These are phyloP conservation scores for Chaetoceros muelleri DNA, from an alignment of 108 stramenopile genomes.

Conservation along the genomic window DNA sequence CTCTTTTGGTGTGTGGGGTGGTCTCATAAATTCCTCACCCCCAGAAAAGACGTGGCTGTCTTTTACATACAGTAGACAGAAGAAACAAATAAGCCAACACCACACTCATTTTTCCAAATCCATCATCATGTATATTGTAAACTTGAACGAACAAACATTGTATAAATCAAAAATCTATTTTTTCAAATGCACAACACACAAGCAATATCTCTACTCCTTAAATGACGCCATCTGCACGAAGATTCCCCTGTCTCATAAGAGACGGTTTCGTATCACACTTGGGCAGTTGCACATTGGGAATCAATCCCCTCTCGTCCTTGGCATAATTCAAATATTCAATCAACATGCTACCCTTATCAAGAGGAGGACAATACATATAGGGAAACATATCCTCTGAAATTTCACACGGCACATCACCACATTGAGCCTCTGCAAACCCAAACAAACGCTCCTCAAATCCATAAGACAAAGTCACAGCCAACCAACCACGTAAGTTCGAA, in stretches of 20 bases:
- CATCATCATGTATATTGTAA: too few relatives aligned
- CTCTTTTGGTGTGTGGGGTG: too few relatives aligned
- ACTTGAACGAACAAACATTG: too few relatives aligned
- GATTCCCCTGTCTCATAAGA: slow-evolving; percentile 57
- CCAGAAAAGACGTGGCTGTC: too few relatives aligned
- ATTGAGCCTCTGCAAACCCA: slow-evolving; percentile 49
- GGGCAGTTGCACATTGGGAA: slow-evolving; percentile 8
- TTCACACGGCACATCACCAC: slow-evolving; percentile 36
- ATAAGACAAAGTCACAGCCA: slow-evolving; percentile 68
- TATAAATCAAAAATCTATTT: too few relatives aligned
- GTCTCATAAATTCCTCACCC: too few relatives aligned
- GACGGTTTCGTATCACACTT: slow-evolving; percentile 18
- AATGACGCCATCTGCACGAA: slow-evolving; percentile 76
- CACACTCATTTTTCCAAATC: too few relatives aligned
- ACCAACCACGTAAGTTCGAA: slow-evolving; percentile 45
- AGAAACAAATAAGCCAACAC: too few relatives aligned
- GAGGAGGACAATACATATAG: slow-evolving; percentile 40
- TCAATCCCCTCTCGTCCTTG: slow-evolving; percentile 34
- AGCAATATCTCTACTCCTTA: slow-evolving; percentile 22
- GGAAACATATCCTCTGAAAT: slow-evolving; percentile 59
- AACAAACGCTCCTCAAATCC: slow-evolving; percentile 78
- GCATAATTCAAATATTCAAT: slow-evolving; percentile 66
- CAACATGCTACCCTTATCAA: slow-evolving; percentile 30
- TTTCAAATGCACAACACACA: too few relatives aligned
- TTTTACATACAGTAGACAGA: too few relatives aligned